phyloP scores from a whole-genome alignment of 192 early-diverging fungal species.

The Backusella tuberculispora region DNA sequence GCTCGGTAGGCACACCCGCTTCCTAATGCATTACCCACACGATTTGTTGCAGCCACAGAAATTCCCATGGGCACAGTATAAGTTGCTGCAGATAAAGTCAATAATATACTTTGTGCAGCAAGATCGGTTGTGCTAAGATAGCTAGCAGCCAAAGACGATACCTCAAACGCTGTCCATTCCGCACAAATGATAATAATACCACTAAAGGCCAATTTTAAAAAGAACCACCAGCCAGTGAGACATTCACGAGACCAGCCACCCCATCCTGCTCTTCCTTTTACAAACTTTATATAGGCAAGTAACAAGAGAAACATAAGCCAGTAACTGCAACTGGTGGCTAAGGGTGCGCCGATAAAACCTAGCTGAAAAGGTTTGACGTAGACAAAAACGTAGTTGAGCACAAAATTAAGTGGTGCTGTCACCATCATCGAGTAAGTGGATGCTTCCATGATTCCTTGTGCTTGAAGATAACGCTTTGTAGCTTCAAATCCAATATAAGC shows the following conservation, averaged over 20 bases:
- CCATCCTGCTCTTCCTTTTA: constrained; percentile 65
- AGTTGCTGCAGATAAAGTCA: constrained; percentile 52
- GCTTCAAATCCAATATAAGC: constrained; percentile 83
- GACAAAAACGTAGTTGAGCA: constrained; percentile 70
- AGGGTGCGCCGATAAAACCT: constrained; percentile 71
- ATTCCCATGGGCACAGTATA: constrained; percentile 58
- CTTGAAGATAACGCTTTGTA: constrained; percentile 83
- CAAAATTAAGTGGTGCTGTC: constrained; percentile 62
- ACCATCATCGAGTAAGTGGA: constrained; percentile 67
- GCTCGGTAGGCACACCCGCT: constrained; percentile 51
- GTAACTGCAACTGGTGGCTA: constrained; percentile 68
- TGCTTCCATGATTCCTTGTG: constrained; percentile 90
- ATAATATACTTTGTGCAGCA: constrained; percentile 58
- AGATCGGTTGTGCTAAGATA: constrained; percentile 56
- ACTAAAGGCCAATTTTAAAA: constrained; percentile 65
- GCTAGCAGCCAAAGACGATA: constrained; percentile 68
- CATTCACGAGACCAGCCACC: constrained; percentile 67
- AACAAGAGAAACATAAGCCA: constrained; percentile 60
- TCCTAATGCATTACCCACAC: constrained; percentile 62
- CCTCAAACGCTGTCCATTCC: constrained; percentile 74
- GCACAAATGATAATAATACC: constrained; percentile 72
- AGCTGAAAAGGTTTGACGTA: constrained; percentile 49
- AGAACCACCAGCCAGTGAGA: constrained; percentile 46
- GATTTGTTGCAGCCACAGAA: constrained; percentile 54
- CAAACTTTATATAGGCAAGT: constrained; percentile 52